Evolutionary conservation across 1,284 basidiomycete species (phyloP).

Genomic region (Pholiota adiposa): DNA sequence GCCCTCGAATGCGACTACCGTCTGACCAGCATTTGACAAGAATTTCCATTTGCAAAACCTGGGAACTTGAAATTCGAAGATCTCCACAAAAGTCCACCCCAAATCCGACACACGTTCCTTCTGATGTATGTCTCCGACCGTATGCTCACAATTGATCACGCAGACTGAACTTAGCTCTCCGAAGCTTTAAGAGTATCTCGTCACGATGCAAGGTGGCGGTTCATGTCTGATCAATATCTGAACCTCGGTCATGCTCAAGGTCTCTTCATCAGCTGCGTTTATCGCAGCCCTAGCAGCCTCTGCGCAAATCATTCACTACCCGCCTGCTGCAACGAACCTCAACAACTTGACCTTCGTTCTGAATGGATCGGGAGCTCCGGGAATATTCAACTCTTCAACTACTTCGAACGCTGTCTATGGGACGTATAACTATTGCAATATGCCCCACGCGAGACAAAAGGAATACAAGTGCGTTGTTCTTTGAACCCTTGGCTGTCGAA

Average conservation of each 20-base stretch:
- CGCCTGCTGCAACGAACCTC: conserved; percentile 39
- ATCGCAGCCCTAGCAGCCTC: conserved; percentile 9
- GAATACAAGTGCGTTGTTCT: conserved; percentile 44
- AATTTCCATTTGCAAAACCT: not conserved
- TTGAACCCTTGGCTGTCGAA: not conserved
- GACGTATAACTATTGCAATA: conserved; percentile 53
- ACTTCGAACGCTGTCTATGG: conserved; percentile 43
- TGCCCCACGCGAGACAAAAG: conserved; percentile 47
- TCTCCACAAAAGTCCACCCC: not conserved
- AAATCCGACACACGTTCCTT: conserved; percentile 3
- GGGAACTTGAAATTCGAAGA: not conserved
- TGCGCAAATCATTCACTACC: conserved; percentile 35
- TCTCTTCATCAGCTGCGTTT: conserved; percentile 9
- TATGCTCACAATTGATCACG: not conserved
- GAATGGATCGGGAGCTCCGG: conserved; percentile 44
- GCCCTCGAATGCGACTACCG: too few species aligned
- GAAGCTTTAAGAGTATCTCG: not conserved
- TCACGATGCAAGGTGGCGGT: not conserved
- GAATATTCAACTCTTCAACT: conserved; percentile 44
- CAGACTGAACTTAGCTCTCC: not conserved
- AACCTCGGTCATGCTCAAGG: conserved; percentile 14
- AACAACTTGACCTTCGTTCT: conserved; percentile 46
- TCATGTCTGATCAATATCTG: too few species aligned
- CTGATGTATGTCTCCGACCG: not conserved
- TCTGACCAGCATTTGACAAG: not conserved